Base-by-base conservation (phyloP, 768 basidiomycete species). In the Kwoniella europaea region DNA sequence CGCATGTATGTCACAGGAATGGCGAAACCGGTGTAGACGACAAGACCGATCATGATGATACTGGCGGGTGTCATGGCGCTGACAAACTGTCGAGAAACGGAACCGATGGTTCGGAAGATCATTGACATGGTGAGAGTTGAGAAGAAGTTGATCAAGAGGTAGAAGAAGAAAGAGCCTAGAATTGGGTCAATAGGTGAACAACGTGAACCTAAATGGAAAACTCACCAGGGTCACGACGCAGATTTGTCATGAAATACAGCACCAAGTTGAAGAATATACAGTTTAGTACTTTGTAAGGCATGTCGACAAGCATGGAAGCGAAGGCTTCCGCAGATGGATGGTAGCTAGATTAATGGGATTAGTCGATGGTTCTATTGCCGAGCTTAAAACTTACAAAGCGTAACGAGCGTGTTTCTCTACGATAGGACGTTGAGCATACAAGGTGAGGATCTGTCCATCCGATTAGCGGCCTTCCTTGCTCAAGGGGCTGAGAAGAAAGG, bases 11-110 rank as follows among this genome's bases (percentile, higher is more conserved):
- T 78, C 12, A 79, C 74, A 4, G 83, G 83, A 61, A 85, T 80
- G 56, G 76, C 78, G 71, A 82, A 65, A 91, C 91, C 92, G 20
- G 87, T 86, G 77, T 91, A 93, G 74, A 89, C 85, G 64, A 92
- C 85, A 78, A 93, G 88, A 79, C 90, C 90, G 3, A 92, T 69
- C 68, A 92, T 86, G 85, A 92, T 89, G 85, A 92, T 88, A n/a
- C 85, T 85, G 15, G 82, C 53, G 86, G 88, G 42, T 86, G 88
- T 35, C 88, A 85, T 68, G n/a, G 79, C 88, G 88, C 90, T 91
- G 24, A 86, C 86, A 65, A 92, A 82, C 0, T 89, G 89, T 9
- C 90, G 89, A 27, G 90, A 90, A 88, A 84, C 43, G 89, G 89
- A 43, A 85, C 85, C 74, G 89, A 91, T 42, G 87, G 90, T 55